Base-by-base conservation (phyloP, 805 yeast genomes). In the Candida endomychidarum region DNA sequence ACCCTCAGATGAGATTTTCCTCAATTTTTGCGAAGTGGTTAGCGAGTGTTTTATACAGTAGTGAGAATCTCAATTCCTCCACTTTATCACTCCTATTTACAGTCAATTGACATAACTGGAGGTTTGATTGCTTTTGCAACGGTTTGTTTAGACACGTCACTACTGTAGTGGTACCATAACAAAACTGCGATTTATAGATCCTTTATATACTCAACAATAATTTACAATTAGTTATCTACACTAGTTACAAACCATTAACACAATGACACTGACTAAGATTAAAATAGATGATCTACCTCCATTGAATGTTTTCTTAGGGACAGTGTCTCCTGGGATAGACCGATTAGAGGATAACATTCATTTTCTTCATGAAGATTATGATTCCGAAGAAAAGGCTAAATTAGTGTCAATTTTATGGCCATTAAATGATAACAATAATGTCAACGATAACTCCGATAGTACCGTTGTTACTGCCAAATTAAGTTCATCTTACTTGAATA, bases 251-350 rank as follows among this genome's bases (percentile, higher is more conserved):
- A n/a, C n/a, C n/a, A n/a, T n/a, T n/a, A n/a, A n/a, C n/a, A 35
- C 23, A n/a, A 60, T 60, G 65, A 56, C 65, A 9, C 56, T 57
- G 58, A 45, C 51, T 4, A 38, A 26, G 8, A 32, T 52, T 12
- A 39, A 48, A 7, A 30, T 34, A 10, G 50, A 48, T 25, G 52
- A 57, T 17, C 48, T 58, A 25, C 70, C 71, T 5, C 50, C 58
- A 8, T 42, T 57, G 11, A 43, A 49, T 19, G 56, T 56, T 6
- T 69, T 65, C 37, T 54, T 69, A 19, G 54, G 54, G 33, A 52
- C 70, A 3, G 67, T 65, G 5, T 58, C 66, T 29, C 74, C 74
- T 3, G 71, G 72, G 2, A 53, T 55, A 10, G 45, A 45, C 25
- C 35, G 37, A 15, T 48, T 67, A 22, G 68, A 60, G 19, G 60